Conservation (phyloP, 2,329 filamentous ascomycete species). For the Penicillium griseofulvum region DNA sequence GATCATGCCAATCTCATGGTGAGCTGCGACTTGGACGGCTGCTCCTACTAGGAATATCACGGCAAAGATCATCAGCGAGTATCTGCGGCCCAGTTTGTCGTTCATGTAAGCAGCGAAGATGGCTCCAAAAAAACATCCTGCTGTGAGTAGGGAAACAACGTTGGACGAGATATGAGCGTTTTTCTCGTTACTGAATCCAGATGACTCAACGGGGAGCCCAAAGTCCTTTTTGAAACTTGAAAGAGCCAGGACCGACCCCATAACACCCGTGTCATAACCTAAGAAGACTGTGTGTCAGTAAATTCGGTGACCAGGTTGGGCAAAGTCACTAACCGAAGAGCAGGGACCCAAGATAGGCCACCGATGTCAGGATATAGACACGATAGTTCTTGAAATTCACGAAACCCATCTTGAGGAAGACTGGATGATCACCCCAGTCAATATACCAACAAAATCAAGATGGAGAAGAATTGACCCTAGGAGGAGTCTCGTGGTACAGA, state of each 20-base stretch:
- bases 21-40: constrained; percentile 33
- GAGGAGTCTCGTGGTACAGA: not conserved
- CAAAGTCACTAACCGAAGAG: constrained; percentile 38
- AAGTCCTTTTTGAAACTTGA: constrained; percentile 43
- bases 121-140: constrained; percentile 42
- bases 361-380: constrained; percentile 45
- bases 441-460: not conserved
- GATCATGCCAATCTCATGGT: constrained; percentile 33
- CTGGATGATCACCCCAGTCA: not conserved
- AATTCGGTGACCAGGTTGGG: too few relatives aligned
- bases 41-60: constrained; percentile 37
- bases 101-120: constrained; percentile 37
- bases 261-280: constrained; percentile 46
- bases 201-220: constrained; percentile 33
- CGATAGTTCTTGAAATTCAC: constrained; percentile 41
- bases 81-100: constrained; percentile 36
- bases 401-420: constrained; percentile 24
- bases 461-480: not conserved
- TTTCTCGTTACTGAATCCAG: constrained; percentile 32
- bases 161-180: constrained; percentile 41
- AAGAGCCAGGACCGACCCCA: constrained; percentile 42
- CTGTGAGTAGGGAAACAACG: constrained; percentile 39
- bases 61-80: constrained; percentile 36
- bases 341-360: constrained; percentile 46
- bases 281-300: not conserved